Percentiles rank a stretch among this genome's conserved stretches.
Conservation (phyloP, 805 yeast genomes). For the Nakazawaea ernobii region DNA sequence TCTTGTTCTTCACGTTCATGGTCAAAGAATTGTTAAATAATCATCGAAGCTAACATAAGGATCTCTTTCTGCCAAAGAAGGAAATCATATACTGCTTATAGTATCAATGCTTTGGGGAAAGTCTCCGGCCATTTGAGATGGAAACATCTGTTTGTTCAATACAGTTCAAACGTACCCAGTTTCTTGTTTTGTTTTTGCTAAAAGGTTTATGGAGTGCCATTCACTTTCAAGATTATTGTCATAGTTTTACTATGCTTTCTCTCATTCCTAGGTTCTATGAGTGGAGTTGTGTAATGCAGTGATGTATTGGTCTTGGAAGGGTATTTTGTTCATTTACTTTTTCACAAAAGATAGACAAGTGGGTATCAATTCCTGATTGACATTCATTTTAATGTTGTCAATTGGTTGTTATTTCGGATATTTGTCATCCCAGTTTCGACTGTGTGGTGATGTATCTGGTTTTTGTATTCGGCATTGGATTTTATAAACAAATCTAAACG, state of each 20-base stretch:
- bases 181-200: no score
- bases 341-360: no score
- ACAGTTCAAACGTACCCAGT: background rate
- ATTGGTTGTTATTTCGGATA: background rate
- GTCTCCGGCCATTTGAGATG: constrained; percentile 77
- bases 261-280: no score
- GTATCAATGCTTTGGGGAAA: constrained; percentile 67
- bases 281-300: no score
- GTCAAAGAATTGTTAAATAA: constrained; percentile 59
- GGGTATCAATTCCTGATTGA: no score
- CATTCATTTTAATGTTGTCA: background rate
- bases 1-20: constrained; percentile 42
- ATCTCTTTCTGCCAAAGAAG: constrained; percentile 17
- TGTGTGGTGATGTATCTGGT: constrained; percentile 6
- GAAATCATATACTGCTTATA: background rate
- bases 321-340: background rate
- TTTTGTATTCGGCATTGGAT: constrained; percentile 56
- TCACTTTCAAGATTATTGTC: background rate
- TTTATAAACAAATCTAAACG: constrained; percentile 46
- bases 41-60: constrained; percentile 63
- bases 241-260: background rate
- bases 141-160: constrained; percentile 36
- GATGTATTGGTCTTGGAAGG: no score
- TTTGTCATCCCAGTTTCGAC: constrained; percentile 9
- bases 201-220: no score